Evolutionary conservation across 2,329 filamentous ascomycete genomes (phyloP), one percentile per base, ranked within the genome.

Genomic region (Pseudogymnoascus sp.): DNA sequence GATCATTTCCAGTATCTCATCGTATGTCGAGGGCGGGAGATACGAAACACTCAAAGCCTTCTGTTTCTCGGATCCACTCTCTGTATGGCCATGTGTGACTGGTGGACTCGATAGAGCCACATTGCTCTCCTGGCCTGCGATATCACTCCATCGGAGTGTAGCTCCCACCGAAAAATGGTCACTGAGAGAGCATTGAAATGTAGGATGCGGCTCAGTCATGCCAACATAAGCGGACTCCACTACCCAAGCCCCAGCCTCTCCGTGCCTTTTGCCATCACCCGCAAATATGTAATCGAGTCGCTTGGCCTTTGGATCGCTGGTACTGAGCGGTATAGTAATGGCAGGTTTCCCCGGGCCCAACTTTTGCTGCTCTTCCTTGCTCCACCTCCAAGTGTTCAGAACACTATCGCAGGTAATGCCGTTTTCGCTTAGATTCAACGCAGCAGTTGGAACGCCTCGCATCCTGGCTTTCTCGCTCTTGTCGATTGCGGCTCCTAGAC

Each of bases 221-320:
- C 88, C 87, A 1, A 99, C 89, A 60, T 85, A 82, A 2, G 84
- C 87, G 6, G 83, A 80, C 65, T 86, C 81, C 64, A 97, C 85
- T 11, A 83, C 78, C 92, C 93, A 97, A 64, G 69, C 71, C 67
- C 74, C 77, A 11, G 64, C 21, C 5, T 66, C 66, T 6, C 68
- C 68, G 31, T 67, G 62, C 64, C 76, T 73, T 36, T 72, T 73
- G 11, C 80, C 83, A 11, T 83, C 82, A 1, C 83, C 85, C 69
- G 91, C 87, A 76, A 99, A 97, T 71, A 99, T 89, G 76, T 99
- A 99, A 76, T 99, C 95, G 59, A 97, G 82, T 21, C 95, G 82
- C 74, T 96, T 93, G n/a, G 89, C 93, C 23, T 80, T 81, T 0
- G 85, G 85, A 72, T 97, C 93, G 3, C 80, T 75, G 0, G 84